phyloP scores from a whole-genome alignment of 2,329 filamentous ascomycete species.

The Orbilia blumenaviensis region DNA sequence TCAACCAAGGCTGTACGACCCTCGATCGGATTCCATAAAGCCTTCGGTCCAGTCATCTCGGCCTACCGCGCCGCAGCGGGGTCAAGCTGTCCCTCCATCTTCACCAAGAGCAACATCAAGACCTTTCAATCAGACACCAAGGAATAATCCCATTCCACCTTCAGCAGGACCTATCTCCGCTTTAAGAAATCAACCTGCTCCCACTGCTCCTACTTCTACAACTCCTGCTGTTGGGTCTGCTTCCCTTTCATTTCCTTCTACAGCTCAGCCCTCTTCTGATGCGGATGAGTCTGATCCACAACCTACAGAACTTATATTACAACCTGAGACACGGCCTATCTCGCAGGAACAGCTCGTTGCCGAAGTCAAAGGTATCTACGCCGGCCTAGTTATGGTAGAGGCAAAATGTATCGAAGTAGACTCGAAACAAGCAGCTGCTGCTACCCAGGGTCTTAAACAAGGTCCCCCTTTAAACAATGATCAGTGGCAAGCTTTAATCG shows the following conservation, averaged over 20 bases:
- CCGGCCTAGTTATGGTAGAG: conserved; percentile 85
- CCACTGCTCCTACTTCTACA: background rate
- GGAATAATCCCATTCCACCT: conserved; percentile 5
- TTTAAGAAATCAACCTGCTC: conserved; percentile 4
- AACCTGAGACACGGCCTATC: conserved; percentile 74
- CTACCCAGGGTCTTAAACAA: conserved; percentile 58
- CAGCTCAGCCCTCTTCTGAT: conserved; percentile 4
- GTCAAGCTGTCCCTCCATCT: conserved; percentile 2
- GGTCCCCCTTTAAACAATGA: conserved; percentile 66
- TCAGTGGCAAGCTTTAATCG: conserved; percentile 85
- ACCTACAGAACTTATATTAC: conserved; percentile 63
- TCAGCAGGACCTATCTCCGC: background rate
- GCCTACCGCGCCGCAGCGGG: background rate
- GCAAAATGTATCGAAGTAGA: conserved; percentile 86
- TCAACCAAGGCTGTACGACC: conserved; percentile 13
- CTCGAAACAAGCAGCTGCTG: conserved; percentile 67
- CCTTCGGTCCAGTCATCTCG: background rate
- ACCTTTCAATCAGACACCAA: background rate
- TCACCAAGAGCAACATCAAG: background rate
- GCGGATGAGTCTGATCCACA: conserved; percentile 35
- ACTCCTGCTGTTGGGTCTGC: conserved; percentile 10
- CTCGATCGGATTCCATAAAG: conserved; percentile 19
- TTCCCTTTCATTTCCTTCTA: background rate
- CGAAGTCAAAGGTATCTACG: conserved; percentile 85
- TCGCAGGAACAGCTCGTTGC: conserved; percentile 80